Percentiles rank a stretch among this genome's conserved stretches.
These are phyloP conservation scores for Exsudoporus frostii DNA, from an alignment of 768 basidiomycete species.

Conservation along the genomic window DNA sequence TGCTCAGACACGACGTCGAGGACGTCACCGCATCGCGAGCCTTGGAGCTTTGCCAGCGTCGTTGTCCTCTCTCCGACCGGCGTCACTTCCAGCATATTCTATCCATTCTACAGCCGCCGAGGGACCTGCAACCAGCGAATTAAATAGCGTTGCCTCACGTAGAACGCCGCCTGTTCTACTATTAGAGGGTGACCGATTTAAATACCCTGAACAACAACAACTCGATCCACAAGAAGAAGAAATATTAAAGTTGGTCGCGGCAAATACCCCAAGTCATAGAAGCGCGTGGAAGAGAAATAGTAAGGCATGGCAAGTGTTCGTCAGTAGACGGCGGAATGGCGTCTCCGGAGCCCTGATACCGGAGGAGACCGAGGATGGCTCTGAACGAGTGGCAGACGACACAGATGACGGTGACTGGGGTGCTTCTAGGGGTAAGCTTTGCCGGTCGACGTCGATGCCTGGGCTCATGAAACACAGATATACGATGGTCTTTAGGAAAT, in stretches of 20 bases:
- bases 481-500: slow-evolving; percentile 28
- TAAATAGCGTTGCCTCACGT: neutral
- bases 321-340: slow-evolving; percentile 33
- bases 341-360: slow-evolving; percentile 32
- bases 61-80: slow-evolving; percentile 57
- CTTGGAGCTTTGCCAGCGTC: slow-evolving; percentile 50
- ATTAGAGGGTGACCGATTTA: slow-evolving; percentile 3
- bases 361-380: slow-evolving; percentile 35
- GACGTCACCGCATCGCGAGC: slow-evolving; percentile 28
- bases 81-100: slow-evolving; percentile 69
- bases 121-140: neutral
- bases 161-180: neutral
- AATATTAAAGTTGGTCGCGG: slow-evolving; percentile 62
- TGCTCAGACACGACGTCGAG: slow-evolving; percentile 22
- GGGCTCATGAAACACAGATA: slow-evolving; percentile 19
- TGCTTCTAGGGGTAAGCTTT: slow-evolving; percentile 23
- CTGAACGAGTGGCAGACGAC: slow-evolving; percentile 11
- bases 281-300: slow-evolving; percentile 65
- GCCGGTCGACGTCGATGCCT: neutral
- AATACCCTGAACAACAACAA: slow-evolving; percentile 25
- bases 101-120: slow-evolving; percentile 32
- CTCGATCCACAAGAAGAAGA: slow-evolving; percentile 47
- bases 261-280: slow-evolving; percentile 66
- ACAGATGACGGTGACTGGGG: slow-evolving; percentile 27
- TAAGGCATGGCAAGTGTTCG: slow-evolving; percentile 62